Evolutionary conservation across 306 rosid genomes (phyloP).

Genomic region (Cercis canadensis): DNA sequence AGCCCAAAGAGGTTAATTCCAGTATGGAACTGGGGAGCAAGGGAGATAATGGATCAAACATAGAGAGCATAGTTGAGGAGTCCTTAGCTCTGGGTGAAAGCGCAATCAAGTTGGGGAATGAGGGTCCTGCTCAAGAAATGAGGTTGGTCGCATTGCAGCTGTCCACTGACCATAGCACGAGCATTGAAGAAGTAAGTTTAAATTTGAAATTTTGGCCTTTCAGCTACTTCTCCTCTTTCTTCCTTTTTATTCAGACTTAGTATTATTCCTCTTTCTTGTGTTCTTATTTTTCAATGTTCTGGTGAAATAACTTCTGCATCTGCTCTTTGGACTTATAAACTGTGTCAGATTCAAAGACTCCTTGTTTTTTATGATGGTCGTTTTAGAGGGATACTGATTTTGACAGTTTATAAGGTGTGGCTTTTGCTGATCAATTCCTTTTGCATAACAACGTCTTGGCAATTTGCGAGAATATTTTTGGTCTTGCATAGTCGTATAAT

Average conservation of each 20-base stretch:
- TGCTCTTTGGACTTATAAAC: neutral
- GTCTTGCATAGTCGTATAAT: neutral
- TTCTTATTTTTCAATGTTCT: neutral
- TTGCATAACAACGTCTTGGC: neutral
- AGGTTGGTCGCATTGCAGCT: constrained; percentile 79
- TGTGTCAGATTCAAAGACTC: neutral
- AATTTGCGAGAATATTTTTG: neutral
- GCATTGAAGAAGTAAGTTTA: constrained; percentile 79
- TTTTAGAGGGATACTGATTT: neutral
- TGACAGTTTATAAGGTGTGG: neutral
- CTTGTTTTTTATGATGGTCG: neutral
- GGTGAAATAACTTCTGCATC: neutral
- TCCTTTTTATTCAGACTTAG: constrained; percentile 1
- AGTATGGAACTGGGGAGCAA: constrained; percentile 39
- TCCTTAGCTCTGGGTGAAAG: constrained; percentile 51
- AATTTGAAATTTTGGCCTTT: constrained; percentile 30
- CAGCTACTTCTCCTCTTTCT: neutral
- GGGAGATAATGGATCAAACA: constrained; percentile 47
- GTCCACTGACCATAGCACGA: constrained; percentile 89
- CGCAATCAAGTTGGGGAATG: constrained; percentile 38
- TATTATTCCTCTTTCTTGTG: neutral
- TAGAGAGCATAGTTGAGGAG: constrained; percentile 70
- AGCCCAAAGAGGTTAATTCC: constrained; percentile 59
- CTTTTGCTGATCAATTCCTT: neutral
- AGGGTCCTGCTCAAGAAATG: constrained; percentile 49